These are phyloP conservation scores for Spergularia azorica DNA, from an alignment of 179 eudicot genomes.

Conservation along the genomic window DNA sequence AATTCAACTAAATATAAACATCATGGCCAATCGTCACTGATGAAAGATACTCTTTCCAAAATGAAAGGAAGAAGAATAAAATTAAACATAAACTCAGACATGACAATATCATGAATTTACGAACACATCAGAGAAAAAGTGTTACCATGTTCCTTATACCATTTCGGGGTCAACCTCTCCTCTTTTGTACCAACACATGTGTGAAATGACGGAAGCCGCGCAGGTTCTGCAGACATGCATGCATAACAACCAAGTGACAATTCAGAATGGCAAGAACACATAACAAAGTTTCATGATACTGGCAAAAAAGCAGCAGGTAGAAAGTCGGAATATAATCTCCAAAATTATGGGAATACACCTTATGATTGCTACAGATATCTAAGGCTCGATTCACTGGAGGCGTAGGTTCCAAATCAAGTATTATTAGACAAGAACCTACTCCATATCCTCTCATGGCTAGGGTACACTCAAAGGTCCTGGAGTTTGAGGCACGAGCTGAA, in stretches of 20 bases:
- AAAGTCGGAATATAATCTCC: neutral
- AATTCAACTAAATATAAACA: too few relatives aligned
- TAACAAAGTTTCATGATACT: neutral
- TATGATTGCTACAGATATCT: neutral
- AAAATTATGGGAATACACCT: neutral
- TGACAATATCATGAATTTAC: neutral
- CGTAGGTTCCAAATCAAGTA: neutral
- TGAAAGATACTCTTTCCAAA: too few relatives aligned
- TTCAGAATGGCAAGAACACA: constrained; percentile 2
- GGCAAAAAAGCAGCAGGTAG: neutral
- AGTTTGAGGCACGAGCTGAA: too few relatives aligned
- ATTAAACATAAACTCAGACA: neutral
- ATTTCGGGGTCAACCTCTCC: constrained; percentile 83
- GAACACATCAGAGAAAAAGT: constrained; percentile 8
- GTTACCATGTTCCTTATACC: constrained; percentile 99
- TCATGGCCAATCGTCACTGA: too few relatives aligned
- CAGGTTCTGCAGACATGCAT: constrained; percentile 60
- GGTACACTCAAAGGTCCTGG: too few relatives aligned
- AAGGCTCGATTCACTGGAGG: neutral
- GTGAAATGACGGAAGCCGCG: constrained; percentile 95
- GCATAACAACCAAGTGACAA: constrained; percentile 16
- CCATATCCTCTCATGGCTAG: too few relatives aligned
- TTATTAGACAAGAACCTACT: too few relatives aligned
- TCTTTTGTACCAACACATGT: constrained; percentile 93
- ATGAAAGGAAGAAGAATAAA: neutral